A percentile compares a stretch with the other conserved stretches of the same genome.
These are phyloP conservation scores for Sarcomyxa edulis DNA, from an alignment of 768 basidiomycete species.

Conservation along the genomic window DNA sequence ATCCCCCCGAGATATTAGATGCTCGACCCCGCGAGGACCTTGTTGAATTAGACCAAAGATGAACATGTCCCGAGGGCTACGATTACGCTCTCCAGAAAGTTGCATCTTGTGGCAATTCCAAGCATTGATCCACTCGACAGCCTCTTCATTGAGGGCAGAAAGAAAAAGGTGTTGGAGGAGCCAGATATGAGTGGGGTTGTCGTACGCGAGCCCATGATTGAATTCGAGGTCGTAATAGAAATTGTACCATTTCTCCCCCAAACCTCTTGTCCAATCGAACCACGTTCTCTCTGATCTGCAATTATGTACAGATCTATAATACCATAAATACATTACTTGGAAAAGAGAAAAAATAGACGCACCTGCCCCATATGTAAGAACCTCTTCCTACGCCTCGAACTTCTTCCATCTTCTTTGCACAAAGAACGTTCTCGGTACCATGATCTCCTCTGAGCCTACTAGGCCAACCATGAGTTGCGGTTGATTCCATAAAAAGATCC, in stretches of 20 bases:
- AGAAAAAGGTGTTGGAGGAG: conserved; percentile 25
- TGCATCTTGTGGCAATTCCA: conserved; percentile 22
- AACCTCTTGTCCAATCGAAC: conserved; percentile 22
- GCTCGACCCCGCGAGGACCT: conserved; percentile 10
- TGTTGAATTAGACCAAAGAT: conserved; percentile 13
- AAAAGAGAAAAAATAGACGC: not conserved
- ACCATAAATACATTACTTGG: not conserved
- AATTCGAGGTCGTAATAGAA: conserved; percentile 24
- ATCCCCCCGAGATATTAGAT: not conserved
- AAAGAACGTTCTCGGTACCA: conserved; percentile 20
- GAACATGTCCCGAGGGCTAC: conserved; percentile 13
- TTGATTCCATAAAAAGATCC: conserved; percentile 12
- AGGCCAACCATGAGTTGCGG: conserved; percentile 12
- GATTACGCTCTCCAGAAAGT: conserved; percentile 7
- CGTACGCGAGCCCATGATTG: conserved; percentile 15
- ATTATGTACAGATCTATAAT: conserved; percentile 8
- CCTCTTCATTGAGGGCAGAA: conserved; percentile 15
- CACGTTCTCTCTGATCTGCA: conserved; percentile 19
- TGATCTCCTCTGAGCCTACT: conserved; percentile 22
- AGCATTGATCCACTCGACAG: conserved; percentile 16
- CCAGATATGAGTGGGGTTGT: conserved; percentile 19
- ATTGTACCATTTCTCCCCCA: conserved; percentile 23
- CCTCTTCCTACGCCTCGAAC: conserved; percentile 15
- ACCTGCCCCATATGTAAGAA: conserved; percentile 24
- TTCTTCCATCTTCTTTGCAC: conserved; percentile 18